Evolutionary conservation across 139 green algal genomes (phyloP).

Genomic region (Tetradesmus lagerheimii): DNA sequence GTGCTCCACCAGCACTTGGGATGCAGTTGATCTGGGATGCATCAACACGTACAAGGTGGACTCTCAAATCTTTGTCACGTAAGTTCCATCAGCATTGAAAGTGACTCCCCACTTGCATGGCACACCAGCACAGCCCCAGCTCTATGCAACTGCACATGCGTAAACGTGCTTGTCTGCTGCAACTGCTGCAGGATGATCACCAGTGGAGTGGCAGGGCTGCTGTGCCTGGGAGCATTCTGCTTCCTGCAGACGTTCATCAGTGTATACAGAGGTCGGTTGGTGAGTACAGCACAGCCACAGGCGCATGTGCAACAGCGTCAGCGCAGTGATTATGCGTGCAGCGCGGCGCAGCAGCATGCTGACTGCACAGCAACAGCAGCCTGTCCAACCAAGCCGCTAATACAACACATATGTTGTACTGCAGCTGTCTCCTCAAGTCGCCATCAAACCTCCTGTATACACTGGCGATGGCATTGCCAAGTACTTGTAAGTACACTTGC

Average conservation of each 20-base stretch:
- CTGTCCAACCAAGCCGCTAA: neutral
- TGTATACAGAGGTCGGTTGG: conserved; percentile 43
- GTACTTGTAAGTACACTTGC: conserved; percentile 42
- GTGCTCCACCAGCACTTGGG: neutral
- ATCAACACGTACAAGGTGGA: conserved; percentile 45
- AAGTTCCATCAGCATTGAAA: neutral
- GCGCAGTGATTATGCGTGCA: no score
- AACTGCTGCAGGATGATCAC: conserved; percentile 37
- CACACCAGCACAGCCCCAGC: neutral
- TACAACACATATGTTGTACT: neutral
- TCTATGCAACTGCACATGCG: neutral
- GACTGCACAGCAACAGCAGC: neutral
- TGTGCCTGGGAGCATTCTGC: conserved; percentile 46
- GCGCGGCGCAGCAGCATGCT: neutral
- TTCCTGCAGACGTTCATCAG: conserved; percentile 44
- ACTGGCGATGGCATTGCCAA: conserved; percentile 2
- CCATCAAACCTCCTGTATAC: conserved; percentile 47
- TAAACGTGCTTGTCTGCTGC: neutral
- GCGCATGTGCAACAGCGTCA: neutral
- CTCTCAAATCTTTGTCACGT: conserved; percentile 32
- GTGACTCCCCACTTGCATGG: no score
- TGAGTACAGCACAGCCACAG: conserved; percentile 16
- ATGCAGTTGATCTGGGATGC: neutral
- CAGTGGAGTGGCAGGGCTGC: neutral
- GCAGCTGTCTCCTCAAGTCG: conserved; percentile 45